These are phyloP conservation scores for Ajuga chamaepitys DNA, from an alignment of 257 asterid genomes.

Conservation along the genomic window DNA sequence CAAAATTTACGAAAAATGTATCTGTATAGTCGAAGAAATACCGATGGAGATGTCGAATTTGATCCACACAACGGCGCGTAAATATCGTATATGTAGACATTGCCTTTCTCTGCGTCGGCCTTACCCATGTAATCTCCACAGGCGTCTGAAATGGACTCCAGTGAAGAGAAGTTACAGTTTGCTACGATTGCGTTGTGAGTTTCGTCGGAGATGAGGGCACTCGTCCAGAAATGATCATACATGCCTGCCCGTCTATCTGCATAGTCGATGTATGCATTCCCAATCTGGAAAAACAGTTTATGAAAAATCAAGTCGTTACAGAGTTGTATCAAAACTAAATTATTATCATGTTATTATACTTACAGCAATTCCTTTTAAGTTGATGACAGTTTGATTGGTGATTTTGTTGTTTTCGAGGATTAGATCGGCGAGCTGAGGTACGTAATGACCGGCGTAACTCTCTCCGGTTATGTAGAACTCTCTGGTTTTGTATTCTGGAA, in stretches of 20 bases:
- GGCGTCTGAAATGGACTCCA: neutral
- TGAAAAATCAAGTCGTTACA: no score
- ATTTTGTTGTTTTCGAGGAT: slow-evolving; percentile 40
- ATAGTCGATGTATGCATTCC: slow-evolving; percentile 45
- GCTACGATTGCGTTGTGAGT: slow-evolving; percentile 30
- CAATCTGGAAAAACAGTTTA: slow-evolving; percentile 36
- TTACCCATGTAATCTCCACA: slow-evolving; percentile 12
- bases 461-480: slow-evolving; percentile 58
- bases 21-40: neutral
- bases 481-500: slow-evolving; percentile 53
- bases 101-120: slow-evolving; percentile 15
- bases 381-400: slow-evolving; percentile 42
- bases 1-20: neutral
- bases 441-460: slow-evolving; percentile 70
- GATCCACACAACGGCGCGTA: slow-evolving; percentile 48
- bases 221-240: slow-evolving; percentile 47
- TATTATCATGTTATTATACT: no score
- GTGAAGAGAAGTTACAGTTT: slow-evolving; percentile 42
- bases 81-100: slow-evolving; percentile 26
- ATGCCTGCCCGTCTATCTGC: slow-evolving; percentile 26
- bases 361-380: slow-evolving; percentile 60
- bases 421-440: slow-evolving; percentile 61
- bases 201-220: slow-evolving; percentile 62
- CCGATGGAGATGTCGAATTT: slow-evolving; percentile 29
- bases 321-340: no score